Base-by-base conservation (phyloP, 305 asterid species). In the Nicotiana rustica region DNA sequence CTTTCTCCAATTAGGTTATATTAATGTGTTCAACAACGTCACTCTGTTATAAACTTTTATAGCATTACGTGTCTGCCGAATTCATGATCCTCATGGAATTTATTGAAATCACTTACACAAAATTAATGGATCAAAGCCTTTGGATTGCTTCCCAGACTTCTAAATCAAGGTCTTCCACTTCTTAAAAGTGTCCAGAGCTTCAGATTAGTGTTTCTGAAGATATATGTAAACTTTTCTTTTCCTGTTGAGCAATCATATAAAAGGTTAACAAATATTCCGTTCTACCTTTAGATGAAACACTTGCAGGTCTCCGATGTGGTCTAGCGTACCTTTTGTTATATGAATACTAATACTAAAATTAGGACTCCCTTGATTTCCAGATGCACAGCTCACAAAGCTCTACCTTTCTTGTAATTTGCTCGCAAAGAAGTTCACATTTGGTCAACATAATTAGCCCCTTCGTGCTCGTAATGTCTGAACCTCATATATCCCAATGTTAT, bases 281-380 rank as follows among this genome's bases (percentile, higher is more conserved):
- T 12, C 19, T 44, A 44, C 14, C 59, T 70, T 41, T 5, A 19
- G 36, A 70, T 44, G 78, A 70, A 70, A 70, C 57, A 49, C 17
- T 49, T 70, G 78, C 59, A 70, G 18, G 13, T 19, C 60, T 41
- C 13, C 17, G 36, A 18, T 19, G 36, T 69, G 21, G 78, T 52
- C 36, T 6, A 44, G 33, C 17, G 7, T 44, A 71, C 38, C 36
- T 12, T 71, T 71, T 44, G 36, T 71, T 71, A 19, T 44, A 71
- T 71, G 78, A 59, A 49, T 73, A 47, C 14, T 21, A 49, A 73
- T 25, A 49, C 79, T 60, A 71, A 71, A 41, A 41, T 41, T 18
- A 47, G 41, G 61, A 35, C 19, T 47, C 79, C 49, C 79, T 47
- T 47, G 79, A 71, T 71, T 21, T 73, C 13, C 62, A 47, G 52